Evolutionary conservation across 148 eudicot species (phyloP), one percentile per base, ranked within the genome.

Genomic region (Vaccinium vitisidaea): DNA sequence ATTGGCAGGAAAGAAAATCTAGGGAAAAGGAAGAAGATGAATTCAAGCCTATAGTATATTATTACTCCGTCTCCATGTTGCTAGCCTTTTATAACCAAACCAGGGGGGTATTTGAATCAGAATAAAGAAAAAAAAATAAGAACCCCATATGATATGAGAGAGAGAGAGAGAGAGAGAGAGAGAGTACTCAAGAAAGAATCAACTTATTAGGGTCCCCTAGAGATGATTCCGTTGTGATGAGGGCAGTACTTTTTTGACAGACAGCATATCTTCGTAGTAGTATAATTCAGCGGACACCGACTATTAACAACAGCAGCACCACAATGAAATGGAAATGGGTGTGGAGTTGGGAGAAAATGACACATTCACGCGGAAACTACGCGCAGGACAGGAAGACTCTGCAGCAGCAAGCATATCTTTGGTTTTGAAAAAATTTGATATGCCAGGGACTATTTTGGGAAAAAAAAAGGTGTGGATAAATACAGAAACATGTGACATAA

Each of bases 401-500:
- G 12, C n/a, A 18, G 53, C 8, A n/a, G n/a, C n/a, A 16, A 77
- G 59, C n/a, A 77, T 50, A 50, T 23, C 13, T 49, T 78, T 53
- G 43, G 61, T 16, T 78, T 53, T 56, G 53, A 13, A 14, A 16
- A 6, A 6, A 23, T 5, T 43, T 43, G 6, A 43, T 43, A 43
- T 43, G 6, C n/a, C n/a, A 0, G 46, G 18, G 39, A 49, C 14
- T n/a, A n/a, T n/a, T 11, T 11, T 23, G 50, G 11, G 5, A 30
- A 27, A 27, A 14, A 30, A 27, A 27, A 79, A 54, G 0, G 65
- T 30, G 65, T 52, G 61, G 55, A 78, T 52, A 79, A 30, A 13
- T 79, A 36, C 65, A 14, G 73, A 80, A 43, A 80, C 83, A 43
- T 80, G 83, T 61, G 83, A 80, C 54, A 30, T 36, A 43, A 81